Evolutionary conservation across 352 stramenopile species (phyloP).

Genomic region (Globisporangium orthogonon): DNA sequence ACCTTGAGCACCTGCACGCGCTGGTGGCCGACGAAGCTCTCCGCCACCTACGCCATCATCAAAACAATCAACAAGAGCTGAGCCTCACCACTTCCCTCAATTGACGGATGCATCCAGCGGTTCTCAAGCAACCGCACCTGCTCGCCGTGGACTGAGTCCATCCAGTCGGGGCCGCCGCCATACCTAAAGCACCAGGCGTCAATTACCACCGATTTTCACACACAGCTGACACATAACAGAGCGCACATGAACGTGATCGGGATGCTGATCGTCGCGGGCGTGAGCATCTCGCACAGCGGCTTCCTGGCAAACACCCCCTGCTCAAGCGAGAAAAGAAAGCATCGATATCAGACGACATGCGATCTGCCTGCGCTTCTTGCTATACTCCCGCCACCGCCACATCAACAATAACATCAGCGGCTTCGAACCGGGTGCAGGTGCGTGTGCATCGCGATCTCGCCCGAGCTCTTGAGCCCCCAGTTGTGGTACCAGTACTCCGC

Average conservation of each 20-base stretch:
- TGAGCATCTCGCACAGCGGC: conserved; percentile 52
- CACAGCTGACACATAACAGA: not conserved
- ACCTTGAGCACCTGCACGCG: conserved; percentile 41
- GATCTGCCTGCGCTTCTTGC: too few species aligned
- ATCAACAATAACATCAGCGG: not conserved
- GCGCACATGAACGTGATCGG: conserved; percentile 67
- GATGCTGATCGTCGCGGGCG: conserved; percentile 36
- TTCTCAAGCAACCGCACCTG: conserved; percentile 17
- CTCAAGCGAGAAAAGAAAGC: not conserved
- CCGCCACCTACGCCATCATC: conserved; percentile 17
- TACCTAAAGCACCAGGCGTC: conserved; percentile 15
- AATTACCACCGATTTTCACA: not conserved
- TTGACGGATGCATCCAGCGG: too few species aligned
- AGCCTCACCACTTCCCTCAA: not conserved
- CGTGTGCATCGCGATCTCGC: conserved; percentile 62
- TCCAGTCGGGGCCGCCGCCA: conserved; percentile 62
- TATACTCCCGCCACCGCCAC: not conserved
- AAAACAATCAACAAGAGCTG: not conserved
- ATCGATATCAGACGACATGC: not conserved
- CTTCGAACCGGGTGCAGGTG: conserved; percentile 41
- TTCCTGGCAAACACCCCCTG: conserved; percentile 48
- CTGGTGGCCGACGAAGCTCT: conserved; percentile 27
- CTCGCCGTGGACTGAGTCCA: conserved; percentile 49
- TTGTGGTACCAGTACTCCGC: conserved; percentile 76
- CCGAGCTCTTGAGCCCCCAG: conserved; percentile 57